These are phyloP conservation scores for Tieghemostelium lacteum DNA, from an alignment of 78 protist genomes.

Conservation along the genomic window DNA sequence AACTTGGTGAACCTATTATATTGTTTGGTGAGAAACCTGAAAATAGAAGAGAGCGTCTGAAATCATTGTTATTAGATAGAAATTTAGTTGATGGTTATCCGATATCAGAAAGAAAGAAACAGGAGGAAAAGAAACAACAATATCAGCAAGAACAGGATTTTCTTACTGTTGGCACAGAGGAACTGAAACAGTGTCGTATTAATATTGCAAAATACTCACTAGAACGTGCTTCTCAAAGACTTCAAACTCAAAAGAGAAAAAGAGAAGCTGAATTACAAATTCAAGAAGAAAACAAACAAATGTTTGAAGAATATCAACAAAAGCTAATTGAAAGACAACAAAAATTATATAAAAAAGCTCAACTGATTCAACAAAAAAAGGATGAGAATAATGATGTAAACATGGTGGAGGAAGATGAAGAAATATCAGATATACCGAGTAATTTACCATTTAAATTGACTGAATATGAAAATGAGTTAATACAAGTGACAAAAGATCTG, in stretches of 20 bases:
- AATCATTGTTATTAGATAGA: constrained; percentile 25
- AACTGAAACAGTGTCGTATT: constrained; percentile 23
- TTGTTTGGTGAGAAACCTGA: constrained; percentile 81
- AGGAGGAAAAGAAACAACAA: not conserved
- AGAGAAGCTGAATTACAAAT: not conserved
- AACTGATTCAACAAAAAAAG: not conserved
- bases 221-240: constrained; percentile 1
- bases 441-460: not conserved
- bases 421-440: not conserved
- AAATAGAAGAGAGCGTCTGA: constrained; percentile 11
- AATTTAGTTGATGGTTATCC: constrained; percentile 55
- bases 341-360: not conserved
- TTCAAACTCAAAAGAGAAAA: not conserved
- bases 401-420: not conserved
- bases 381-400: no score
- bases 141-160: constrained; percentile 17
- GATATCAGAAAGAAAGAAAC: constrained; percentile 2
- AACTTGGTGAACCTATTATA: constrained; percentile 79
- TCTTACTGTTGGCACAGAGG: constrained; percentile 48
- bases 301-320: not conserved
- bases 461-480: not conserved
- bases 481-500: not conserved
- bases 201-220: constrained; percentile 37
- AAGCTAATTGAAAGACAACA: not conserved
- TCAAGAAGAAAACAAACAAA: not conserved